Evolutionary conservation across 345 rosid genomes (phyloP), one percentile per base, ranked within the genome.

Genomic region (Gossypium rotundifolium): DNA sequence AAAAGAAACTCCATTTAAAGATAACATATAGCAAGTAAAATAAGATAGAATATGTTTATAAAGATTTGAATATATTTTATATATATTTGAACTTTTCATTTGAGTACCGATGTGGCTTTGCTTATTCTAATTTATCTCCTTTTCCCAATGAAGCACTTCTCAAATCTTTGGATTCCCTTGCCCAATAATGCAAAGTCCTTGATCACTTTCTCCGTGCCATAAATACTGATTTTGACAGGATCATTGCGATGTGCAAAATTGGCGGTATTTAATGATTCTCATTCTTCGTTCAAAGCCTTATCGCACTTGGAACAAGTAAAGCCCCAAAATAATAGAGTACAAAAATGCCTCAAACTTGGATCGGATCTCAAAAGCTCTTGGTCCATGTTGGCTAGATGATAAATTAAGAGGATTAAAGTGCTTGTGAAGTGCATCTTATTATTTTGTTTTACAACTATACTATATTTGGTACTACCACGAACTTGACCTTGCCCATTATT

Each of bases 91-190:
- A 62, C 46, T 14, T 78, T 25, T 46, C n/a, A 46, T 22, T 22
- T 45, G 25, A 27, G 65, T 54, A 49, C 46, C 7, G 12, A 12
- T 40, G 49, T 16, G 65, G 25, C 46, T 27, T 70, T 69, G 53
- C 14, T 55, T 51, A 52, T 69, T 59, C 83, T 82, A 76, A 85
- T 44, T 72, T 77, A 52, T 45, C 44, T 75, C 44, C 14, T 72
- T 78, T 49, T 71, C 23, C 76, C 79, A 53, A 69, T 87, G 88
- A 77, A 95, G 99, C 99, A 93, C 78, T 95, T 95, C 81, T 91
- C 99, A 59, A 95, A 93, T 83, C 98, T n/a, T n/a, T 75, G 99
- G 99, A 87, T 95, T 95, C 81, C 99, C 99, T 65, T 95, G 99
- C 81, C 99, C 99, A 7, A 95, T 95, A 68, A 95, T 95, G 99